Evolutionary conservation across 179 eudicot genomes (phyloP).

Genomic region (Patellifolia procumbens): DNA sequence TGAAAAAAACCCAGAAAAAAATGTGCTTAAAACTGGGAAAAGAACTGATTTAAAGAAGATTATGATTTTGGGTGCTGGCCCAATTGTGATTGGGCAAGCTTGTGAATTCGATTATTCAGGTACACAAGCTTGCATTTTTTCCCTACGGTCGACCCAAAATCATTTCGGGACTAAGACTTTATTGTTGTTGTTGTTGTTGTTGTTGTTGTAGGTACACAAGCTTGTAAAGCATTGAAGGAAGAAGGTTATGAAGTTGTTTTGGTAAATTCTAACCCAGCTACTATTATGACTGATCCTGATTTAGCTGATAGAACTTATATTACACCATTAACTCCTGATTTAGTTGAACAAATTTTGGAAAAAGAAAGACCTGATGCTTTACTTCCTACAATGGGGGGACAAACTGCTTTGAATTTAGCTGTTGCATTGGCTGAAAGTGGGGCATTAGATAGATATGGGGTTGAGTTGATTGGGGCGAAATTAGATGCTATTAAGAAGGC

Average conservation of each 20-base stretch:
- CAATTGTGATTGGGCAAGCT: conserved; percentile 96
- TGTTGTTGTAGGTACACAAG: no score
- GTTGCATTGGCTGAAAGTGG: conserved; percentile 94
- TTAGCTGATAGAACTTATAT: conserved; percentile 87
- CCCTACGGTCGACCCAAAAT: no score
- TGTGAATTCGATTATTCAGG: conserved; percentile 98
- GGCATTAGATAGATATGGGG: conserved; percentile 65
- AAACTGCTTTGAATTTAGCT: conserved; percentile 90
- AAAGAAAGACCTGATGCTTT: conserved; percentile 92
- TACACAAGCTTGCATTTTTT: no score
- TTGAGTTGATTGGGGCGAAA: conserved; percentile 93
- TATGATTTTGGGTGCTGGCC: conserved; percentile 94
- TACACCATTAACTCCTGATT: conserved; percentile 85
- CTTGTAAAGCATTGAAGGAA: conserved; percentile 89
- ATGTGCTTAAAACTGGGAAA: conserved; percentile 42
- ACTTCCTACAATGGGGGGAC: conserved; percentile 98
- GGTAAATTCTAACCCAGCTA: conserved; percentile 93
- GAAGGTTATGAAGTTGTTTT: conserved; percentile 90
- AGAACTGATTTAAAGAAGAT: conserved; percentile 94
- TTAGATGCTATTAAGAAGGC: conserved; percentile 94
- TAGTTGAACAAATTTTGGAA: conserved; percentile 78
- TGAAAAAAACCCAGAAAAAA: conserved; percentile 21
- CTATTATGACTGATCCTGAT: conserved; percentile 98
- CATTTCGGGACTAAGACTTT: no score
- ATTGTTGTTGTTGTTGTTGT: no score